Base-by-base conservation (phyloP, 352 stramenopile species). In the Phytopythium litorale region DNA sequence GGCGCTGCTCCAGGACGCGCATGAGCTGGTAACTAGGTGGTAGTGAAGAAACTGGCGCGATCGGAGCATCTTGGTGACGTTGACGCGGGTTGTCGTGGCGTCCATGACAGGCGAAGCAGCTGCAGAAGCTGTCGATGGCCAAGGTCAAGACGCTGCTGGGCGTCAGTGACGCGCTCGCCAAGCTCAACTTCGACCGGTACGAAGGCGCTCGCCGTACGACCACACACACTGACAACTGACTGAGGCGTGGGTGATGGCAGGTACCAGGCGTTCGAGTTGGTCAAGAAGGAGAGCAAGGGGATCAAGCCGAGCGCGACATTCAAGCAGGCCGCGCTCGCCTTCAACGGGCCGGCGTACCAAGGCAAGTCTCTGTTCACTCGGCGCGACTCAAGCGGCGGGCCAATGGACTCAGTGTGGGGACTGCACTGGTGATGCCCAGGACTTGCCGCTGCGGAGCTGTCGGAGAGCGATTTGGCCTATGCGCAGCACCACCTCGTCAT, bases 401-500 rank as follows among this genome's bases (percentile, higher is more conserved):
- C 28, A 32, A 32, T 32, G 28, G 28, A 49, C 42, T 49, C 15
- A 49, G 1, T n/a, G 19, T 13, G 19, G 5, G 21, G 42, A 13
- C 21, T 9, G 19, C 42, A 7, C 38, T 13, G 38, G 7, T 49
- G 7, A 7, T 25, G 23, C 7, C 18, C 15, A 80, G 76, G 76
- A 21, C 72, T 97, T 33, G 81, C 73, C 30, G 87, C 88, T 21
- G 60, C 73, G 45, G 80, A 84, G 45, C 70, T 96, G 13, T 79
- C 70, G 12, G 63, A 74, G 4, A 68, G 63, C 7, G 89, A 97
- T n/a, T 65, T 96, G 33, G 64, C 71, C n/a, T 96, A 81, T 30
- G 77, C 84, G 4, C 80, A 94, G 58, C 63, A 75, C 45, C 84
- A 97, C 75, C 71, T 99, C 51, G 81, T 92, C 35, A 97, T 99